Conservation (phyloP, 208 protist species). For the Trypanosoma boissoni region DNA sequence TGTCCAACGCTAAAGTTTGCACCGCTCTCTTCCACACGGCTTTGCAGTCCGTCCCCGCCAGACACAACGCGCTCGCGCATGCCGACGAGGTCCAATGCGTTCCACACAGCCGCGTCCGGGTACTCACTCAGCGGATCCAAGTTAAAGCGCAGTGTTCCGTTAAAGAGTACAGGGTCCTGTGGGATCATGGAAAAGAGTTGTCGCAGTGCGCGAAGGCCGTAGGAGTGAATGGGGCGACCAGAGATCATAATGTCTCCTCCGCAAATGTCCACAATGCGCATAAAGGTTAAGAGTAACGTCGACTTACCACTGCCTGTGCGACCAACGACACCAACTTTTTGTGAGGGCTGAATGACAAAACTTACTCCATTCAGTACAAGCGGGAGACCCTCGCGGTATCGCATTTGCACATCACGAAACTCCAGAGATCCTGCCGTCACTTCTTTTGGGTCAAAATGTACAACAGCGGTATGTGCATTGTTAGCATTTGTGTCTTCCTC, state of each 20-base stretch:
- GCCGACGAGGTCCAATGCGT: constrained; percentile 45
- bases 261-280: constrained; percentile 56
- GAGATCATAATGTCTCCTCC: constrained; percentile 47
- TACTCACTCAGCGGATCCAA: constrained; percentile 51
- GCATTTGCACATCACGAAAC: constrained; percentile 64
- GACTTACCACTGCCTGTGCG: constrained; percentile 86
- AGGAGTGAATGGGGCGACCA: constrained; percentile 25
- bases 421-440: constrained; percentile 29
- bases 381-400: constrained; percentile 72
- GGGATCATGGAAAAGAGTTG: constrained; percentile 68
- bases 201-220: constrained; percentile 53
- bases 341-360: constrained; percentile 40
- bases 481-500: neutral
- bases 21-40: constrained; percentile 26
- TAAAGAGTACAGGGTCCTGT: constrained; percentile 78
- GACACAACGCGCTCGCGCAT: constrained; percentile 34
- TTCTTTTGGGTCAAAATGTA: neutral
- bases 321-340: constrained; percentile 86
- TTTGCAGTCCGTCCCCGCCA: constrained; percentile 28
- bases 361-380: constrained; percentile 68
- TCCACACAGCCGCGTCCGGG: constrained; percentile 40
- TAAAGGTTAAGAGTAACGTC: constrained; percentile 62
- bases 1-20: constrained; percentile 34
- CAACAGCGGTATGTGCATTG: neutral
- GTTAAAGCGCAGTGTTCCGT: constrained; percentile 73